Evolutionary conservation across 1,284 basidiomycete genomes (phyloP), one percentile per base, ranked within the genome.

Genomic region (Apiotrichum gamsii): DNA sequence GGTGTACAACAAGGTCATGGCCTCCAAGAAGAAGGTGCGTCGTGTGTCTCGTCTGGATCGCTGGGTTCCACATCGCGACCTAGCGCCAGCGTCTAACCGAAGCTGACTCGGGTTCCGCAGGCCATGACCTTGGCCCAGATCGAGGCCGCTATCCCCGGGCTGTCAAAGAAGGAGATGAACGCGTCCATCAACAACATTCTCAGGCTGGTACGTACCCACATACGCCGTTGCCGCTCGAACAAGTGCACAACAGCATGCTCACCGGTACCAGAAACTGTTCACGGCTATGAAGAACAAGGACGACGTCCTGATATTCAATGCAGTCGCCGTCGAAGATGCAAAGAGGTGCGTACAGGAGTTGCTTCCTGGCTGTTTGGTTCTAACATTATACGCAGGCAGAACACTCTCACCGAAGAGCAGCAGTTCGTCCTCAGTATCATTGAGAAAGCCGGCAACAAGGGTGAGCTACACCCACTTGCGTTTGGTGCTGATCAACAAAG

Each of bases 1-100:
- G 61, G 62, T 70, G 58, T 70, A 63, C 59, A 64, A 67, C 48
- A 70, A 70, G 62, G 59, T 64, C 49, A 47, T 58, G 44, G 56
- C 54, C 39, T 56, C 65, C 3, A 70, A 68, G 62, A 61, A 59
- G 51, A 61, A 61, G 57, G 67, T 66, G 29, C 18, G 61, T 45
- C 4, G 6, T 11, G 3, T 9, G 20, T 19, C 23, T 33, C 4
- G 4, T n/a, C 15, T 14, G 24, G 9, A 25, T 9, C 11, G 25
- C 25, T 6, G 11, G 6, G 25, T 28, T 28, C 8, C 25, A 28
- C 25, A 28, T 11, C 25, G 8, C 25, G 25, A 28, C 8, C 30
- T 3, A 15, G 34, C 25, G 24, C n/a, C n/a, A n/a, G n/a, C n/a
- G n/a, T n/a, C n/a, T 28, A 11, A 11, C 25, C 6, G 25, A 11